These are phyloP conservation scores for Melanogaster broomeanus DNA, from an alignment of 768 basidiomycete genomes.

Conservation along the genomic window DNA sequence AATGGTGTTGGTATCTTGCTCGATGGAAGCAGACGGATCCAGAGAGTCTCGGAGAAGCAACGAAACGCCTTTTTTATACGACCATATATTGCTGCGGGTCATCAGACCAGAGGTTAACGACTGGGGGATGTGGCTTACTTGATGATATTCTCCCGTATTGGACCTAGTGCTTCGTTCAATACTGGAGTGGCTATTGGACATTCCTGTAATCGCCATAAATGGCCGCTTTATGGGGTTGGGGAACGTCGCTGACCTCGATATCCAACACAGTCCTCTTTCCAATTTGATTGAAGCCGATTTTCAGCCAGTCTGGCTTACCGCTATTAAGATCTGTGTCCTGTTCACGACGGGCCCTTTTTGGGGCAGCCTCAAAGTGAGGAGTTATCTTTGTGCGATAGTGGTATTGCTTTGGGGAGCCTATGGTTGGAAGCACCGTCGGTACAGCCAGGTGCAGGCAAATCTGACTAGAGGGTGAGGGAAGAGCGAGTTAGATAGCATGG, in stretches of 20 bases:
- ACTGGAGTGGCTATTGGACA: conserved; percentile 88
- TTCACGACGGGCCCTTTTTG: conserved; percentile 38
- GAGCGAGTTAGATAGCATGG: conserved; percentile 25
- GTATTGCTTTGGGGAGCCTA: conserved; percentile 88
- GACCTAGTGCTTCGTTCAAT: conserved; percentile 66
- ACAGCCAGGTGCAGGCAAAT: conserved; percentile 54
- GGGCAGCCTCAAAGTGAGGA: conserved; percentile 88
- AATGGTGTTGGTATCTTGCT: conserved; percentile 23
- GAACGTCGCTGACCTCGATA: conserved; percentile 69
- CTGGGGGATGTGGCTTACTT: conserved; percentile 44
- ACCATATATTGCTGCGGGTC: conserved; percentile 65
- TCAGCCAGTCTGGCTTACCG: conserved; percentile 65
- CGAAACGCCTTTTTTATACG: conserved; percentile 87
- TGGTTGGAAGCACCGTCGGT: conserved; percentile 70
- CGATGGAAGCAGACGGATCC: conserved; percentile 27
- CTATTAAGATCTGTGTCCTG: background rate
- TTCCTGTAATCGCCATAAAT: conserved; percentile 51
- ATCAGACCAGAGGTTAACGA: conserved; percentile 4
- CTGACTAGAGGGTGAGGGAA: conserved; percentile 26
- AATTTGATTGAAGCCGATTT: conserved; percentile 87
- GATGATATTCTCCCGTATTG: conserved; percentile 66
- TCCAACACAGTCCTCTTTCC: conserved; percentile 79
- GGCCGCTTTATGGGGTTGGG: background rate
- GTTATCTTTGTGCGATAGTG: conserved; percentile 96
- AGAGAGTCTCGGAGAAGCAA: conserved; percentile 89